phyloP scores from a whole-genome alignment of 148 eudicot species.

The Suaeda aralocaspica region DNA sequence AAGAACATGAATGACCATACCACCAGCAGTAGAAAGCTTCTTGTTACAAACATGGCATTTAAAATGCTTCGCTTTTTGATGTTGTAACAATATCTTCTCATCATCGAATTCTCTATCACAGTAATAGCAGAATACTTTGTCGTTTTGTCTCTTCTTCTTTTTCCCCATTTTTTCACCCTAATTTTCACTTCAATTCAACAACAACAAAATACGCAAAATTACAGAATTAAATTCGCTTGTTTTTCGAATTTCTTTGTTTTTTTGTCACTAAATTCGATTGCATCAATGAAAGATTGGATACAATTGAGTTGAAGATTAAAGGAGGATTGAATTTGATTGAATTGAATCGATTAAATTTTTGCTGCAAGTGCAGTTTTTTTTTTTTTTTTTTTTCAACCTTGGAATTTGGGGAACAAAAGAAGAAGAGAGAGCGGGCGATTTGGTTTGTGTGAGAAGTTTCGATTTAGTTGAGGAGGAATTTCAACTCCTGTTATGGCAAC shows the following conservation, averaged over 20 bases:
- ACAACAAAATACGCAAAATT: neutral
- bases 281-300: neutral
- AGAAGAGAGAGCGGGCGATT: neutral
- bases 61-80: constrained; percentile 95
- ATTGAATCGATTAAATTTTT: neutral
- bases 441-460: neutral
- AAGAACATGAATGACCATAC: constrained; percentile 93
- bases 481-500: neutral
- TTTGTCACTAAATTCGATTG: neutral
- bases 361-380: constrained; percentile 8
- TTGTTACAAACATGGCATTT: constrained; percentile 94
- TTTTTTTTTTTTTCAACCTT: neutral
- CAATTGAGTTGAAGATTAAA: neutral
- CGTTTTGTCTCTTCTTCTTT: constrained; percentile 76
- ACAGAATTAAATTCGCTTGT: neutral
- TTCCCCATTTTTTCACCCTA: constrained; percentile 43
- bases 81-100: constrained; percentile 92
- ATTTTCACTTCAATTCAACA: neutral
- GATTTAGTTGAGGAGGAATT: neutral
- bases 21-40: constrained; percentile 96
- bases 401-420: neutral
- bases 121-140: constrained; percentile 83
- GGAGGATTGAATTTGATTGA: neutral
- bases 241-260: neutral
- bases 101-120: constrained; percentile 98